Conservation (phyloP, 306 rosid species). For the Cicer pinnatifidum region DNA sequence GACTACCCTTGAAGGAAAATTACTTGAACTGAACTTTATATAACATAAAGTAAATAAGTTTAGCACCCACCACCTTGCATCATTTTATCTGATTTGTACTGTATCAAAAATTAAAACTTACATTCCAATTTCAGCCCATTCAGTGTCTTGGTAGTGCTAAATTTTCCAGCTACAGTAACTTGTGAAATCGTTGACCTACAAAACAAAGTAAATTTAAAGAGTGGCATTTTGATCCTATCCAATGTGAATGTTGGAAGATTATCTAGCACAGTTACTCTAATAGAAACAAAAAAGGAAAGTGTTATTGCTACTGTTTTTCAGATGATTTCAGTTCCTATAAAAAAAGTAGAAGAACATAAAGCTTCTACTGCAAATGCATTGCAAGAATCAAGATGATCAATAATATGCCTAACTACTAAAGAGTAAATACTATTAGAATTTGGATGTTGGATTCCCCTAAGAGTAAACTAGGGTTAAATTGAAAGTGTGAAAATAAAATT, state of each 20-base stretch:
- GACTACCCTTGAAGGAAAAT: background rate
- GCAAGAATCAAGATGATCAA: background rate
- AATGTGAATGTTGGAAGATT: background rate
- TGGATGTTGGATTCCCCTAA: too few relatives aligned
- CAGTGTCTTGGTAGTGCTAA: background rate
- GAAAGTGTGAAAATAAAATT: too few relatives aligned
- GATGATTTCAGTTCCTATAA: too few relatives aligned
- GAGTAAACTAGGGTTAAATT: too few relatives aligned
- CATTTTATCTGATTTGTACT: slow-evolving; percentile 51
- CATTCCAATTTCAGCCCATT: slow-evolving; percentile 4
- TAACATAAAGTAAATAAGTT: background rate
- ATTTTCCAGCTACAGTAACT: slow-evolving; percentile 37
- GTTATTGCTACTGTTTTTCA: too few relatives aligned
- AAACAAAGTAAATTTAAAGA: slow-evolving; percentile 6
- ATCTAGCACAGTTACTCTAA: slow-evolving; percentile 3
- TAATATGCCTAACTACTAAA: too few relatives aligned
- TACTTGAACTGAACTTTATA: slow-evolving; percentile 24
- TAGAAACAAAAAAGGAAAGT: background rate
- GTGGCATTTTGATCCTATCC: slow-evolving; percentile 24
- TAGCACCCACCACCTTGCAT: slow-evolving; percentile 52
- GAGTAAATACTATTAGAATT: too few relatives aligned
- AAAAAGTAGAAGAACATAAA: background rate
- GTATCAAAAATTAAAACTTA: slow-evolving; percentile 49
- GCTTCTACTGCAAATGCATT: background rate
- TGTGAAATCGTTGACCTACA: slow-evolving; percentile 38